A percentile compares a stretch with the other conserved stretches of the same genome.
Conservation (phyloP, 257 asterid species). For the Coffea eugenioides region DNA sequence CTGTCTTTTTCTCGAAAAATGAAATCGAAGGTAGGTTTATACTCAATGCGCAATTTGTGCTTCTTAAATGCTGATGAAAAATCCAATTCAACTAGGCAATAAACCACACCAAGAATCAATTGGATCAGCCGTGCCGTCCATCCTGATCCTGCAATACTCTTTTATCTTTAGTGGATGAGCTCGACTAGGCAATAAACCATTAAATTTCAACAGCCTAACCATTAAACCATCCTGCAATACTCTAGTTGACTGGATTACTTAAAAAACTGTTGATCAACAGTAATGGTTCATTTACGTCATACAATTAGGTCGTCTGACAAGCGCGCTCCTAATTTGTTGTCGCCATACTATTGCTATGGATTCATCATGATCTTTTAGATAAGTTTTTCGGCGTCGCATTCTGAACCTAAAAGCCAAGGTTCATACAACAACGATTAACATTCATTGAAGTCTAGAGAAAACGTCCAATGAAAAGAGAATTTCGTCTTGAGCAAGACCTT, state of each 20-base stretch:
- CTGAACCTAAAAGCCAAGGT: neutral
- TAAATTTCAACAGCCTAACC: neutral
- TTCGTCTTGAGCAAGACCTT: constrained; percentile 4
- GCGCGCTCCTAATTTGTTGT: neutral
- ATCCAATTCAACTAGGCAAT: no score
- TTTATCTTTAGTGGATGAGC: neutral
- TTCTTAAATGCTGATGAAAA: no score
- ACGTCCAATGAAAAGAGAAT: constrained; percentile 8
- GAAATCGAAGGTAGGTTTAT: no score
- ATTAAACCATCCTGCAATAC: neutral
- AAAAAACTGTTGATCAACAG: neutral
- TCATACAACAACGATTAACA: neutral
- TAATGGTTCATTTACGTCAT: constrained; percentile 10
- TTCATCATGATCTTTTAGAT: neutral
- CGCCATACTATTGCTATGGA: neutral
- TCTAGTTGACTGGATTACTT: constrained; percentile 10
- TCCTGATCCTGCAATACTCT: neutral
- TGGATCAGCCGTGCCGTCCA: neutral
- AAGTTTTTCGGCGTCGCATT: neutral
- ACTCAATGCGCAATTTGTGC: no score
- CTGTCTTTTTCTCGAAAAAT: no score
- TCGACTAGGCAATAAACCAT: neutral
- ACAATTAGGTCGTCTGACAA: neutral
- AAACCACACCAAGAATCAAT: no score
- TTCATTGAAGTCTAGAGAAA: neutral